Evolutionary conservation across 306 rosid genomes (phyloP), one percentile per base, ranked within the genome.

Genomic region (Mucuna pruriens): DNA sequence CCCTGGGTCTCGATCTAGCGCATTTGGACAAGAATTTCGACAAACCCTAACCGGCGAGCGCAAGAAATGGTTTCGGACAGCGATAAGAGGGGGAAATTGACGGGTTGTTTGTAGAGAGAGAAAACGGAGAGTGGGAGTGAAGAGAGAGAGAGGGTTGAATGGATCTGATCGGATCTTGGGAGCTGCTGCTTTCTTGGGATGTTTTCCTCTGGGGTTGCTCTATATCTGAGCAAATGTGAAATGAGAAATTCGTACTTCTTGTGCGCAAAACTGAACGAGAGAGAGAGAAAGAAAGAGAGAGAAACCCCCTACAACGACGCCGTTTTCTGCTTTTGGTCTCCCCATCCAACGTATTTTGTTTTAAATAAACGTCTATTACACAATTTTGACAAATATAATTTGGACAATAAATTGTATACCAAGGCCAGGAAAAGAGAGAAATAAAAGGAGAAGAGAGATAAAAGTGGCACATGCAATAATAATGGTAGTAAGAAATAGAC

Each of bases 111-210:
- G 1, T 73, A 66, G 58, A 55, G 16, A 69, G 77, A 82, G 22
- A 25, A 20, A 1, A 19, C 20, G 5, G 45, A 70, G 40, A 20
- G 15, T 52, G 44, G 8, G 49, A 76, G 69, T 46, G 77, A 66
- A 36, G 46, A 45, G 49, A 40, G 40, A 38, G 46, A 19, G 31
- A 26, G 66, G 82, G 12, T 40, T 33, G 71, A 44, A 87, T 74
- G 90, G 92, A 90, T 89, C 94, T 86, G 97, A 89, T 86, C 92
- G 91, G 98, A 95, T 91, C 97, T 85, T 79, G 84, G 40, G 82
- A 85, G 86, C 61, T 84, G 86, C 83, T 61, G 7, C 7, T 58
- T 84, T 80, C 80, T 72, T 63, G 62, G 80, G 83, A 72, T 82
- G 86, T 52, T 83, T 79, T 44, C 33, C 12, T 36, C 17, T 63